Evolutionary conservation across 345 rosid species (phyloP).

Genomic region (Pugionium cornutum): DNA sequence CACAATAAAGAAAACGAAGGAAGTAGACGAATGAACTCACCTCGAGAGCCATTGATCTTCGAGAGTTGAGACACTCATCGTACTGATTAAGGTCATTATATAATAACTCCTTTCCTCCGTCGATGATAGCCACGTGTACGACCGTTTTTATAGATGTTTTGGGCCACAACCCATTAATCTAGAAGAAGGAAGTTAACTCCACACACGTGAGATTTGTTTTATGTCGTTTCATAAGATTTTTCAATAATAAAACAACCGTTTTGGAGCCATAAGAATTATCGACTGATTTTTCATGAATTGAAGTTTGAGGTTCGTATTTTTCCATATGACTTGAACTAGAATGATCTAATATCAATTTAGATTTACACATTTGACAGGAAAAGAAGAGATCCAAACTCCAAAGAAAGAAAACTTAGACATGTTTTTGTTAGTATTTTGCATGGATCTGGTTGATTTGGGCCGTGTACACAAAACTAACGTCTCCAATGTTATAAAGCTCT

Average conservation of each 20-base stretch:
- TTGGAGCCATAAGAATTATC: too few relatives aligned
- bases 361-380: too few relatives aligned
- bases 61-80: neutral
- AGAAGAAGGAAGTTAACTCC: too few relatives aligned
- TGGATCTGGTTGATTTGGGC: neutral
- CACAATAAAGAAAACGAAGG: neutral
- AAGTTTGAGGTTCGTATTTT: neutral
- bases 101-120: neutral
- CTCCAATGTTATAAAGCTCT: neutral
- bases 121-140: slow-evolving; percentile 35
- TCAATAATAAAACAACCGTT: neutral
- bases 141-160: neutral
- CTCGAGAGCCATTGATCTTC: neutral
- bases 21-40: neutral
- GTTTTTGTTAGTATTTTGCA: neutral
- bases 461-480: neutral
- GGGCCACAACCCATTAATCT: too few relatives aligned
- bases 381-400: too few relatives aligned
- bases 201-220: neutral
- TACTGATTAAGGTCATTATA: neutral
- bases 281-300: too few relatives aligned
- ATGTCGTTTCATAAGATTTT: neutral
- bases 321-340: neutral
- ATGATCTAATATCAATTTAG: neutral
- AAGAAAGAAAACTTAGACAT: neutral